Conservation (phyloP, 495 filamentous ascomycete genomes). For the Aspergillus bertholletiae region DNA sequence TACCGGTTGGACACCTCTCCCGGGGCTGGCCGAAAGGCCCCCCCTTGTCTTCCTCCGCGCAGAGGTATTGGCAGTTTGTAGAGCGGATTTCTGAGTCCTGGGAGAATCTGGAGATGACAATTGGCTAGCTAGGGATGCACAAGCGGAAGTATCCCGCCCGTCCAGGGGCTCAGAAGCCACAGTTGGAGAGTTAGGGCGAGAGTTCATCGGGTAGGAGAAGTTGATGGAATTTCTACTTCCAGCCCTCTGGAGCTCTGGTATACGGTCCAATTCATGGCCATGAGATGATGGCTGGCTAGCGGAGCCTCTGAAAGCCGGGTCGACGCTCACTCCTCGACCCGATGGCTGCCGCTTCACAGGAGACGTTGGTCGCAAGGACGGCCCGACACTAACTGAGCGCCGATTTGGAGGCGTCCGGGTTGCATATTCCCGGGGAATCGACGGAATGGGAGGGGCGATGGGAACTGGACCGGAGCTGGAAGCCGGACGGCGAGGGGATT, state of each 20-base stretch:
- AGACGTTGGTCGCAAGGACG: conserved; percentile 45
- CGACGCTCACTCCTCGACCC: conserved; percentile 41
- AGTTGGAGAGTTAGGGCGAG: conserved; percentile 43
- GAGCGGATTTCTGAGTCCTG: conserved; percentile 30
- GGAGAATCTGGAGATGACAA: conserved; percentile 25
- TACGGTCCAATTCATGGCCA: conserved; percentile 28
- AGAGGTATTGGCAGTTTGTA: conserved; percentile 45
- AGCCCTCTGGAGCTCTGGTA: conserved; percentile 51
- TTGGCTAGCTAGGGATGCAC: conserved; percentile 14
- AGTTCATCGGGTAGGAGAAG: conserved; percentile 76
- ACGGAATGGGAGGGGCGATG: conserved; percentile 67
- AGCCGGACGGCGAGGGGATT: conserved; percentile 55
- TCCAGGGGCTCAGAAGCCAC: conserved; percentile 15
- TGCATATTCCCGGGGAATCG: conserved; percentile 54
- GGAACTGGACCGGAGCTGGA: conserved; percentile 34
- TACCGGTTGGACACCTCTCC: conserved; percentile 36
- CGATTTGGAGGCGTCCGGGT: conserved; percentile 27
- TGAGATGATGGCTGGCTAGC: conserved; percentile 17
- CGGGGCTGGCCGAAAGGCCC: conserved; percentile 31
- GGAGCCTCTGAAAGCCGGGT: conserved; percentile 30
- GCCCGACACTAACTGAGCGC: conserved; percentile 54
- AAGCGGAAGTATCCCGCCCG: conserved; percentile 10
- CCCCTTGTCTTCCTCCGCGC: conserved; percentile 50
- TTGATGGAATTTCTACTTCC: conserved; percentile 70
- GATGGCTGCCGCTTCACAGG: conserved; percentile 34